These are phyloP conservation scores for Ogataea parapolymorpha DNA, from an alignment of 805 yeast genomes.

Conservation along the genomic window DNA sequence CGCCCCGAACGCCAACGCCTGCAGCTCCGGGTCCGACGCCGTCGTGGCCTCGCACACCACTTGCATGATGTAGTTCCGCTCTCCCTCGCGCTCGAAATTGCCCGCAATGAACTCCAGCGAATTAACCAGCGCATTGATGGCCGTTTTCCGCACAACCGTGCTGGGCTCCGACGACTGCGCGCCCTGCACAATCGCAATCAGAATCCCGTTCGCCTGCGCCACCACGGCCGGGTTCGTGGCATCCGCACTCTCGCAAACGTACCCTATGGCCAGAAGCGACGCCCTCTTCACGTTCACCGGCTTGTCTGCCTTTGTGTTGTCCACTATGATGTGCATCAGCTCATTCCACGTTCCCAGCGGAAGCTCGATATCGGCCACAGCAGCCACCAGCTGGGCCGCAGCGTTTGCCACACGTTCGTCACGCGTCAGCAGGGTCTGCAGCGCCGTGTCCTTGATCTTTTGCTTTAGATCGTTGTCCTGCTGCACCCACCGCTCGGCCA, in stretches of 20 bases:
- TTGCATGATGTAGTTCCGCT: conserved; percentile 96
- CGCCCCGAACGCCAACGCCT: conserved; percentile 95
- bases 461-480: conserved; percentile 53
- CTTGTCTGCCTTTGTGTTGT: conserved; percentile 76
- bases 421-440: conserved; percentile 60
- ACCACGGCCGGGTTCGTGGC: conserved; percentile 73
- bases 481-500: conserved; percentile 71
- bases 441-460: conserved; percentile 62
- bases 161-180: conserved; percentile 82
- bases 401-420: conserved; percentile 80
- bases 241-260: conserved; percentile 93
- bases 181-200: conserved; percentile 96
- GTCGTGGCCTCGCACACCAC: conserved; percentile 99
- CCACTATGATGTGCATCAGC: conserved; percentile 77
- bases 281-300: conserved; percentile 82
- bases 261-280: conserved; percentile 85
- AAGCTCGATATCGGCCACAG: conserved; percentile 93
- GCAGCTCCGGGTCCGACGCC: conserved; percentile 73
- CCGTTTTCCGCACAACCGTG: conserved; percentile 75
- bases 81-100: conserved; percentile 91
- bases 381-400: conserved; percentile 92
- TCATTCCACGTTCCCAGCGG: conserved; percentile 89
- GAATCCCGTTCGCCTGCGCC: conserved; percentile 84
- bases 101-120: conserved; percentile 84
- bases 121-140: conserved; percentile 85